Conservation (phyloP, 306 rosid genomes). For the Echinosophora koreensis region DNA sequence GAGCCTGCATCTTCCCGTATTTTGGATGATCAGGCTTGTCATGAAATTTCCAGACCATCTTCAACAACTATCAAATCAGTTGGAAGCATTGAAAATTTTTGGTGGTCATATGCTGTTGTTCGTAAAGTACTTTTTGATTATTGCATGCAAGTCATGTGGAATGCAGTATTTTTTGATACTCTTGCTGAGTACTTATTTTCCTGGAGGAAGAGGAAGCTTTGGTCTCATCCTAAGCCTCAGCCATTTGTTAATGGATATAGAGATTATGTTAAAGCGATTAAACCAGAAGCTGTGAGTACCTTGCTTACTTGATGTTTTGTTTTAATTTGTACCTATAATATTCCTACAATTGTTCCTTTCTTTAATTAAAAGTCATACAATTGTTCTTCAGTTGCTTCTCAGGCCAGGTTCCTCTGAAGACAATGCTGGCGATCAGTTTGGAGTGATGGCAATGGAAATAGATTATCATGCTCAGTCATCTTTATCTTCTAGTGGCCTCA, state of each 20-base stretch:
- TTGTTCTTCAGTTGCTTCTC: constrained; percentile 64
- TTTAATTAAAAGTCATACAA: constrained; percentile 28
- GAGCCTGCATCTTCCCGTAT: constrained; percentile 44
- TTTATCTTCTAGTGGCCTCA: constrained; percentile 41
- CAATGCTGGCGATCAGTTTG: constrained; percentile 58
- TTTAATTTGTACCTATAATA: constrained; percentile 45
- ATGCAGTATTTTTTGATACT: constrained; percentile 82
- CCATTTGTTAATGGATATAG: constrained; percentile 47
- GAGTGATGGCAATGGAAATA: constrained; percentile 44
- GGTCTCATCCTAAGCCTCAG: constrained; percentile 62
- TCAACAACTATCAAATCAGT: constrained; percentile 57
- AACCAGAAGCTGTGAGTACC: constrained; percentile 70
- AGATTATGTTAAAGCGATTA: constrained; percentile 50
- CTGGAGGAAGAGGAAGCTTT: constrained; percentile 79
- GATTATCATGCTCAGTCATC: constrained; percentile 51
- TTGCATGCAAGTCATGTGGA: constrained; percentile 90
- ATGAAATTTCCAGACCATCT: constrained; percentile 48
- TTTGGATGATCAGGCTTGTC: constrained; percentile 47
- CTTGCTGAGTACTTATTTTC: constrained; percentile 63
- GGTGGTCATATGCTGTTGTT: constrained; percentile 72
- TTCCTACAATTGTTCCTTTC: constrained; percentile 48
- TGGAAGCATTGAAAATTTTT: constrained; percentile 82
- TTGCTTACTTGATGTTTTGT: constrained; percentile 44
- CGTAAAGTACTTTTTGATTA: constrained; percentile 69
- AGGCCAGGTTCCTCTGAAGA: constrained; percentile 46